Conservation (phyloP, 352 stramenopile species). For the Pythium sukuiense region DNA sequence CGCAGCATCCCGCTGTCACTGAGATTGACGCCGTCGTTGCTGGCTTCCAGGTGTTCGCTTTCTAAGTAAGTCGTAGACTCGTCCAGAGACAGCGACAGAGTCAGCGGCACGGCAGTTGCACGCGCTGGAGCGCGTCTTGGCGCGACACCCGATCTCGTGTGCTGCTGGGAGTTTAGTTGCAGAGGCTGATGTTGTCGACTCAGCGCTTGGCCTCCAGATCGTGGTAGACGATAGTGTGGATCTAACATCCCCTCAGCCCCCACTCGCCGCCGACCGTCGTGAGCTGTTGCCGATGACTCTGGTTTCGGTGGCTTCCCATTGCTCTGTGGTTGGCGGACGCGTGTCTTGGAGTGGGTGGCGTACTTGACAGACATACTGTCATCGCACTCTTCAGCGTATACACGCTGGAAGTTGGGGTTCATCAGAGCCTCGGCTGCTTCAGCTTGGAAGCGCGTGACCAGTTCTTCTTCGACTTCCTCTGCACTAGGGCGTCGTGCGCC, state of each 20-base stretch:
- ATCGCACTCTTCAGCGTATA: conserved; percentile 79
- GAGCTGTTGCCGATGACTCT: neutral
- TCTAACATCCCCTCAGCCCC: neutral
- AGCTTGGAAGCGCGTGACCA: conserved; percentile 41
- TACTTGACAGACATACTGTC: conserved; percentile 80
- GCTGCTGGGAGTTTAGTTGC: neutral
- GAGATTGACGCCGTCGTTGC: conserved; percentile 20
- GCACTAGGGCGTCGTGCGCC: conserved; percentile 2
- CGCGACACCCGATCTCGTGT: neutral
- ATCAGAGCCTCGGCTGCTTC: conserved; percentile 63
- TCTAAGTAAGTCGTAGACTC: conserved; percentile 6
- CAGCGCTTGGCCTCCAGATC: neutral
- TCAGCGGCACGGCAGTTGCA: conserved; percentile 7
- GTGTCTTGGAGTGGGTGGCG: conserved; percentile 27
- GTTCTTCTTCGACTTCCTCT: conserved; percentile 25
- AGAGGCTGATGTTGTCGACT: neutral
- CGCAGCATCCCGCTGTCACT: conserved; percentile 67
- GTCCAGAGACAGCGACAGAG: conserved; percentile 15
- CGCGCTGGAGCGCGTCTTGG: conserved; percentile 1
- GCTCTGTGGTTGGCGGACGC: conserved; percentile 2
- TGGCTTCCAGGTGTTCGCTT: conserved; percentile 10
- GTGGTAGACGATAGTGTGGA: neutral
- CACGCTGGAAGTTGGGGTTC: conserved; percentile 78
- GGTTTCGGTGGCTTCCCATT: conserved; percentile 16
- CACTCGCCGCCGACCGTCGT: neutral